Base-by-base conservation (phyloP, 345 rosid species). In the Murraya koenigii region DNA sequence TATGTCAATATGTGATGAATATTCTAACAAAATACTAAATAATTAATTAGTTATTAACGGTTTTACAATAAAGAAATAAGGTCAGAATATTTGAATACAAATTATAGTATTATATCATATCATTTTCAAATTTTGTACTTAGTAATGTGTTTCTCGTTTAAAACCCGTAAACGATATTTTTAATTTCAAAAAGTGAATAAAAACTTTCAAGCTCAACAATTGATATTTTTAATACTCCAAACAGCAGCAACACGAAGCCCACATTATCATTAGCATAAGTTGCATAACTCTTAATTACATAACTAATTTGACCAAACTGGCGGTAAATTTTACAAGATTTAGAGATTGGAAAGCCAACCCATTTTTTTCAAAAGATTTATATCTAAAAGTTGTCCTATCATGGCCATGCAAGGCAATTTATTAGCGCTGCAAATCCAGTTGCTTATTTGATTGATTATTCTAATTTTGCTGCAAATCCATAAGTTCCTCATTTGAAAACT, bases 401-500 rank as follows among this genome's bases (percentile, higher is more conserved):
- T 41, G 1, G 65, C 55, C 56, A 61, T 25, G 17, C 19, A 26
- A 55, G 33, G 77, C 58, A 63, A 69, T 32, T 69, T 64, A 33
- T 71, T 58, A 26, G 25, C 58, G 54, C 60, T 35, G 25, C 49
- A 60, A 32, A 25, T 38, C 60, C 6, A 28, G 20, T 55, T 14
- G 23, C 44, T 44, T 63, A 47, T 5, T 76, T 49, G 52, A 30
- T 35, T 61, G 54, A 38, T 72, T 56, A 11, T 14, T 26, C 14
- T 14, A 36, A 3, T 49, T 23, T 6, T 26, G 73, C 60, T n/a
- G n/a, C n/a, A n/a, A n/a, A n/a, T 90, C 94, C 22, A 81, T 75
- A 33, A 95, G 88, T 70, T 79, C 88, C 62, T 88, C 90, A 19
- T 79, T 61, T 52, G 88, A 61, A 35, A 95, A 73, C 80, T 80